Percentiles rank a stretch among this genome's conserved stretches.
Evolutionary conservation across 441 rosid species (phyloP).

Genomic region (Adansonia madagascariensis): DNA sequence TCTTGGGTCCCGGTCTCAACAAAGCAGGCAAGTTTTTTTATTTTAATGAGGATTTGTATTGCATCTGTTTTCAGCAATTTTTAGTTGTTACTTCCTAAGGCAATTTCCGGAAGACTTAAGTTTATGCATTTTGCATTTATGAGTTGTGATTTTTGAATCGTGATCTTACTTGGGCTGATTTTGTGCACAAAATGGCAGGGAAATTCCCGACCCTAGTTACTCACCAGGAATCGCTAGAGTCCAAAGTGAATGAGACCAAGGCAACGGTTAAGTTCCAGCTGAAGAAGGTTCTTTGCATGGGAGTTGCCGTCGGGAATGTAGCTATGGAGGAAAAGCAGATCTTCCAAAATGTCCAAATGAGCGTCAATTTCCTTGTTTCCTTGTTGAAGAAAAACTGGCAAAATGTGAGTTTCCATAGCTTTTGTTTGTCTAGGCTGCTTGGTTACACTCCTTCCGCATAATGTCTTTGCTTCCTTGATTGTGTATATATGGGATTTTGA

Average conservation of each 20-base stretch:
- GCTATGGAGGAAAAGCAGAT: constrained; percentile 94
- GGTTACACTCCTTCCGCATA: background rate
- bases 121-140: background rate
- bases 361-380: constrained; percentile 92
- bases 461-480: background rate
- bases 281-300: constrained; percentile 98
- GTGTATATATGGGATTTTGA: background rate
- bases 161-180: background rate
- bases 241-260: constrained; percentile 90
- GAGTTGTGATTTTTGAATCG: background rate
- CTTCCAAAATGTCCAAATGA: constrained; percentile 95
- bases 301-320: constrained; percentile 88
- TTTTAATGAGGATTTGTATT: background rate
- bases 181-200: constrained; percentile 49
- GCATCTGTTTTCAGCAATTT: background rate
- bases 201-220: constrained; percentile 94
- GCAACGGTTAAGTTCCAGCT: constrained; percentile 90
- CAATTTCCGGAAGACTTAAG: background rate
- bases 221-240: constrained; percentile 89
- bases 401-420: constrained; percentile 57
- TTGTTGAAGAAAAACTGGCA: constrained; percentile 98
- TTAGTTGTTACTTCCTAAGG: background rate
- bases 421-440: background rate
- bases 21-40: constrained; percentile 86
- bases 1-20: constrained; percentile 98